Percentiles rank a stretch among this genome's conserved stretches.
phyloP scores from a whole-genome alignment of 805 yeast genomes.

The Dipodascopsis uninucleata region DNA sequence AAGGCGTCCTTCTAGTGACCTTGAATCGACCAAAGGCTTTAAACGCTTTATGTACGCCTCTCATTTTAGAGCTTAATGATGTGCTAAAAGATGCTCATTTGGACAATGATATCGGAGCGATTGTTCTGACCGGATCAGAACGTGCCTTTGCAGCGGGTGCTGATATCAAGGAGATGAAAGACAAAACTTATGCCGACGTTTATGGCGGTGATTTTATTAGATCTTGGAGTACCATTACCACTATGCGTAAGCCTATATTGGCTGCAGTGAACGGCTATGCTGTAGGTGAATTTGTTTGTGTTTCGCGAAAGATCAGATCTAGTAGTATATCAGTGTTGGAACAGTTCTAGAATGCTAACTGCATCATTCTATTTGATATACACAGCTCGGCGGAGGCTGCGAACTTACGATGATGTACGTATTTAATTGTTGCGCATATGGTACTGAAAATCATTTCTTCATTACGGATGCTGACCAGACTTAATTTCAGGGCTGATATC shows the following conservation, averaged over 20 bases:
- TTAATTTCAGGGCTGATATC: constrained; percentile 41
- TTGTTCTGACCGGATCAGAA: constrained; percentile 47
- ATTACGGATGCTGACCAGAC: constrained; percentile 1
- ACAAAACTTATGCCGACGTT: constrained; percentile 39
- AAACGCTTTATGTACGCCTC: constrained; percentile 41
- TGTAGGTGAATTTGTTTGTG: constrained; percentile 10
- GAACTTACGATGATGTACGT: constrained; percentile 50
- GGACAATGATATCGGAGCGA: constrained; percentile 43
- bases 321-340: too few species aligned
- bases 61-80: constrained; percentile 40
- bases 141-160: constrained; percentile 56
- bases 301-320: too few species aligned
- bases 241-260: constrained; percentile 46
- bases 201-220: constrained; percentile 39
- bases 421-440: background rate
- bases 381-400: constrained; percentile 51
- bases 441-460: background rate
- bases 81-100: constrained; percentile 40
- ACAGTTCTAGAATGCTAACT: too few species aligned
- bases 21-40: constrained; percentile 47
- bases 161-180: constrained; percentile 51
- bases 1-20: constrained; percentile 41
- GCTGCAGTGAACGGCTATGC: constrained; percentile 56
- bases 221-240: constrained; percentile 41
- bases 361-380: background rate